A percentile compares a stretch with the other conserved stretches of the same genome.
Conservation (phyloP, 208 protist genomes). For the Trypanosomatidae sp. region DNA sequence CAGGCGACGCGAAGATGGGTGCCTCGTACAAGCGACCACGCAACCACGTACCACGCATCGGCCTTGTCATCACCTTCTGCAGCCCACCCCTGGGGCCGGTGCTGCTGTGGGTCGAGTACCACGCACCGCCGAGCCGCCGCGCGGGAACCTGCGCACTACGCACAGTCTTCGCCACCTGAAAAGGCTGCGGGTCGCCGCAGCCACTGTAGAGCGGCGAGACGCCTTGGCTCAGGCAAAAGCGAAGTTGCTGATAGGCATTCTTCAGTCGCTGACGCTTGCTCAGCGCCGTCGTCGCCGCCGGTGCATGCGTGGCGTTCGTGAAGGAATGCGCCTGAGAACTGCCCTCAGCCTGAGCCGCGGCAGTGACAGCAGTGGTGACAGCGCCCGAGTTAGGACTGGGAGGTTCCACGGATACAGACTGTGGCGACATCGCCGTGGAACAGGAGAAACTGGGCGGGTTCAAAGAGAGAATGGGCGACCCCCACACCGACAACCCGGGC, state of each 20-base stretch:
- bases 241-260: slow-evolving; percentile 17
- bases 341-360: background rate
- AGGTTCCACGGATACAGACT: background rate
- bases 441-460: background rate
- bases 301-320: no score
- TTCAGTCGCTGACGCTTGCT: slow-evolving; percentile 4
- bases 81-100: background rate
- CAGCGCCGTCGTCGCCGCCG: background rate
- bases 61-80: background rate
- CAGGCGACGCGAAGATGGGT: background rate
- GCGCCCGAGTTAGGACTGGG: background rate
- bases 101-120: background rate
- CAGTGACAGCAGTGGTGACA: background rate
- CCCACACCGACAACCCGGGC: background rate
- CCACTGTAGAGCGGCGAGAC: background rate
- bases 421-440: background rate
- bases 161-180: background rate
- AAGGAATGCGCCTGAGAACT: background rate
- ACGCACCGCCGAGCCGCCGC: background rate
- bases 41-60: background rate
- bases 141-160: no score
- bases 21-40: background rate
- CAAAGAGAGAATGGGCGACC: background rate
- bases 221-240: slow-evolving; percentile 1
- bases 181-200: background rate